Evolutionary conservation across 345 rosid genomes (phyloP).

Genomic region (Leavenworthia alabamica): DNA sequence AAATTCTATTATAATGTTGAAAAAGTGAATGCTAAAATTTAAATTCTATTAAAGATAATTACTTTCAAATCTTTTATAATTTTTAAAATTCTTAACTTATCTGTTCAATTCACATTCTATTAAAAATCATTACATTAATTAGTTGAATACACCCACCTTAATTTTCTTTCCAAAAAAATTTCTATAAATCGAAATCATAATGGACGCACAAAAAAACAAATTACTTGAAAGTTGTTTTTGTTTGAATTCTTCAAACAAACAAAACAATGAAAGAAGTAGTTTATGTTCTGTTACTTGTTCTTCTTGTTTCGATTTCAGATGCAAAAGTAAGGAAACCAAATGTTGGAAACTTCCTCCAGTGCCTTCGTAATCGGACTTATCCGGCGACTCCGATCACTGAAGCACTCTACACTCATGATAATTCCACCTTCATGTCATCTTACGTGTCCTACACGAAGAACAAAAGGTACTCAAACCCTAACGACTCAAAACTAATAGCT

Average conservation of each 20-base stretch:
- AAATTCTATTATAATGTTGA: no score
- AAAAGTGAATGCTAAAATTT: no score
- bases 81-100: no score
- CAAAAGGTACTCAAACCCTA: conserved; percentile 16
- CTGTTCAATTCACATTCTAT: no score
- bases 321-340: not conserved
- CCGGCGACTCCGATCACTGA: not conserved
- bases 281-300: not conserved
- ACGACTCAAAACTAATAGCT: conserved; percentile 14
- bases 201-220: not conserved
- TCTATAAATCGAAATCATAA: not conserved
- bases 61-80: no score
- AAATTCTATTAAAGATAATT: no score
- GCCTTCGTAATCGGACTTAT: not conserved
- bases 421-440: conserved; percentile 11
- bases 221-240: no score
- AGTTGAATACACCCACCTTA: no score
- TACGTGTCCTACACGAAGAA: conserved; percentile 22
- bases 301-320: conserved; percentile 7
- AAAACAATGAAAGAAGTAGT: conserved; percentile 3
- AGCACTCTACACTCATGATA: not conserved
- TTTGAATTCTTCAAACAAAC: not conserved
- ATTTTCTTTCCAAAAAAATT: not conserved
- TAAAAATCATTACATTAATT: no score
- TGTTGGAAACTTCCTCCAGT: not conserved